These are phyloP conservation scores for Nephelium lappaceum DNA, from an alignment of 345 rosid species.

Conservation along the genomic window DNA sequence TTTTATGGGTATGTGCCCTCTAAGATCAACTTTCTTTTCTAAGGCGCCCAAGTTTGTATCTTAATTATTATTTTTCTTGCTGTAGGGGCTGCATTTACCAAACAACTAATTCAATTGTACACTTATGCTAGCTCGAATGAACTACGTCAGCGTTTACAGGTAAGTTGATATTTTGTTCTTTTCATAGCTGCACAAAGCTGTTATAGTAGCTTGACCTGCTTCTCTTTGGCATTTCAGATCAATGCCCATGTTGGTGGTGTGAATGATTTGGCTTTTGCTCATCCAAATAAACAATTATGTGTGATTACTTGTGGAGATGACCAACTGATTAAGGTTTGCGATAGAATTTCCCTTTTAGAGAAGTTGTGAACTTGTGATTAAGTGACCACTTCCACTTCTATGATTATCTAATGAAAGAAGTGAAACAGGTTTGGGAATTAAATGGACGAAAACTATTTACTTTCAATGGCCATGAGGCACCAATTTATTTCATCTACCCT, in stretches of 20 bases:
- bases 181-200: constrained; percentile 9
- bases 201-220: constrained; percentile 20
- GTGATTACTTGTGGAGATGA: constrained; percentile 95
- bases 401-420: constrained; percentile 30
- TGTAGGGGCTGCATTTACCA: constrained; percentile 76
- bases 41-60: constrained; percentile 21
- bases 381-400: constrained; percentile 1
- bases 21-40: constrained; percentile 9
- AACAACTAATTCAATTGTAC: constrained; percentile 73
- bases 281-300: constrained; percentile 76
- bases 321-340: constrained; percentile 73
- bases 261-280: constrained; percentile 87
- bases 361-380: constrained; percentile 17
- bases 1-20: constrained; percentile 53
- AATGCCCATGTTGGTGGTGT: constrained; percentile 87
- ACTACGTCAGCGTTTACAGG: constrained; percentile 65
- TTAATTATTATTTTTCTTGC: constrained; percentile 33
- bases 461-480: constrained; percentile 89
- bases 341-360: not conserved
- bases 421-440: constrained; percentile 86
- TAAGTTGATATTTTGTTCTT: constrained; percentile 23
- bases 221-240: constrained; percentile 50
- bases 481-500: constrained; percentile 85
- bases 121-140: constrained; percentile 54
- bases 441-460: constrained; percentile 57